phyloP scores from a whole-genome alignment of 2,329 filamentous ascomycete genomes.

The Graphilbum fragrans region DNA sequence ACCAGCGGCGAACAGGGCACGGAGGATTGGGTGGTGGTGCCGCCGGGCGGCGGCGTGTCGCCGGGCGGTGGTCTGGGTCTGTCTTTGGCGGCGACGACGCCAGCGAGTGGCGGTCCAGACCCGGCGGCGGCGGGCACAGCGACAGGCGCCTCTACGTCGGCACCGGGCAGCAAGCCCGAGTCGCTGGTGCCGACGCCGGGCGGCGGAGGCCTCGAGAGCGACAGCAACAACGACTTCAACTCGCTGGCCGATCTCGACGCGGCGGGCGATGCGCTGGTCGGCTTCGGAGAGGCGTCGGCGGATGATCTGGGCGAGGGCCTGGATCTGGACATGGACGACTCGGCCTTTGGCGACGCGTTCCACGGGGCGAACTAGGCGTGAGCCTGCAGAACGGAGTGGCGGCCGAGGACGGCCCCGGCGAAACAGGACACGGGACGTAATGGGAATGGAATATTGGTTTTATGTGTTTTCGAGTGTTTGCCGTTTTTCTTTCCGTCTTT shows the following conservation, averaged over 20 bases:
- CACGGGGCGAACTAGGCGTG: slow-evolving; percentile 35
- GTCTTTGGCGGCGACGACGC: neutral
- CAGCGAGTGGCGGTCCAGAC: neutral
- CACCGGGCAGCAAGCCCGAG: slow-evolving; percentile 24
- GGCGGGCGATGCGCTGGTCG: slow-evolving; percentile 55
- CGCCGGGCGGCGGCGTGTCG: slow-evolving; percentile 45
- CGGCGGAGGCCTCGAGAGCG: slow-evolving; percentile 22
- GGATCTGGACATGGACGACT: slow-evolving; percentile 64
- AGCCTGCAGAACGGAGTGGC: neutral
- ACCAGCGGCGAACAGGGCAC: slow-evolving; percentile 37
- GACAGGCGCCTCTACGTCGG: slow-evolving; percentile 6
- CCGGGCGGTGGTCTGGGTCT: no score
- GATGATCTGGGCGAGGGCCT: slow-evolving; percentile 55
- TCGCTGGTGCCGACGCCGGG: slow-evolving; percentile 33
- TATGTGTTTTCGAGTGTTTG: neutral
- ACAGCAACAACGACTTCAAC: slow-evolving; percentile 46
- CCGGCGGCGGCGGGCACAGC: neutral
- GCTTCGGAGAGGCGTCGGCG: slow-evolving; percentile 42
- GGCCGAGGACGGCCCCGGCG: no score
- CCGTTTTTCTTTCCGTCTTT: neutral
- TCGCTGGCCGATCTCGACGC: slow-evolving; percentile 56
- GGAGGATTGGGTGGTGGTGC: slow-evolving; percentile 69
- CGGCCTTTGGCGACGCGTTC: slow-evolving; percentile 75
- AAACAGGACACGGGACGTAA: neutral
- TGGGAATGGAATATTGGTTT: neutral